Percentiles rank a stretch among this genome's conserved stretches.
phyloP scores from a whole-genome alignment of 1,139 yeast genomes.

The Candida gigantensis region DNA sequence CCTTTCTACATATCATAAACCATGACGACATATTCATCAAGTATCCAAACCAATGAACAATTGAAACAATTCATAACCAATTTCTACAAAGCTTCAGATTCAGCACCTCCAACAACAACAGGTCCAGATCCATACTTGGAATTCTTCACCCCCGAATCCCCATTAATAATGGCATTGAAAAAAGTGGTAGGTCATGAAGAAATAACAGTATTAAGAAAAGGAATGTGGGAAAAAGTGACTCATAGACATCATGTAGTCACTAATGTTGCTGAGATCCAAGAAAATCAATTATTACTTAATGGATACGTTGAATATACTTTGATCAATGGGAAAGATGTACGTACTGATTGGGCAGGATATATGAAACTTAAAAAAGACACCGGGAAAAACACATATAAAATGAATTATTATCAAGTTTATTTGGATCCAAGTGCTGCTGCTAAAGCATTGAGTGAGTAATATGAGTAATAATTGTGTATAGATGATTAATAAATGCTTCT shows the following conservation, averaged over 20 bases:
- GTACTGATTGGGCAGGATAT: conserved; percentile 23
- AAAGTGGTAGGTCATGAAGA: conserved; percentile 14
- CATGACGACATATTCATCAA: conserved; percentile 9
- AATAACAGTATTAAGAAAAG: conserved; percentile 19
- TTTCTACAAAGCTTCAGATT: conserved; percentile 23
- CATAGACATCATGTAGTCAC: conserved; percentile 23
- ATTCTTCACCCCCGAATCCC: conserved; percentile 18
- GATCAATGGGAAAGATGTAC: conserved; percentile 18
- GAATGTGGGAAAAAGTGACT: conserved; percentile 24
- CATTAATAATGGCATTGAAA: conserved; percentile 20
- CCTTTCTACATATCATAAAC: not conserved
- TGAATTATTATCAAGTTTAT: conserved; percentile 25
- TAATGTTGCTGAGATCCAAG: conserved; percentile 18
- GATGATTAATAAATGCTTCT: not conserved
- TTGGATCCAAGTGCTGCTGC: conserved; percentile 19
- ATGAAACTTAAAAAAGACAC: conserved; percentile 16
- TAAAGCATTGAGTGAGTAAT: conserved; percentile 17
- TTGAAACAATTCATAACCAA: conserved; percentile 17
- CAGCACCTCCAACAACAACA: conserved; percentile 19
- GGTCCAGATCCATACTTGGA: conserved; percentile 20
- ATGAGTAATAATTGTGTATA: not conserved
- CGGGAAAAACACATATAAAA: conserved; percentile 10
- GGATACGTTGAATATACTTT: conserved; percentile 25
- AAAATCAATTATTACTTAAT: conserved; percentile 16
- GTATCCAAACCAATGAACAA: conserved; percentile 8